These are phyloP conservation scores for Echria macrotheca DNA, from an alignment of 495 filamentous ascomycete genomes.

Conservation along the genomic window DNA sequence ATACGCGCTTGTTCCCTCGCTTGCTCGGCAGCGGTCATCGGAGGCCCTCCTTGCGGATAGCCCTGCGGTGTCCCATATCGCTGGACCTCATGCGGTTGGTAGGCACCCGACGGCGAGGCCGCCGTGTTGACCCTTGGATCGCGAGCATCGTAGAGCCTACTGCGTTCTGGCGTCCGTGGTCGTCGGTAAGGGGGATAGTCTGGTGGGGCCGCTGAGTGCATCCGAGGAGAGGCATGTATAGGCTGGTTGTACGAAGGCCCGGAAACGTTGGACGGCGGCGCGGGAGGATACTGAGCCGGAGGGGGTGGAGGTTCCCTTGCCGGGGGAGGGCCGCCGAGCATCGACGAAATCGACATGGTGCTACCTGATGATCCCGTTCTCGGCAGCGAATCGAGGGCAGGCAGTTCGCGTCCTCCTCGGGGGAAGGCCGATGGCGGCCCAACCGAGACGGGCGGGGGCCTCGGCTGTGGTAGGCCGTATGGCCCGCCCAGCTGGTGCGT, in stretches of 20 bases:
- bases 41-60: constrained; percentile 37
- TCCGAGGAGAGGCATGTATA: constrained; percentile 49
- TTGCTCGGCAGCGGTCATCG: constrained; percentile 35
- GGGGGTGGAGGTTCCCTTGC: constrained; percentile 47
- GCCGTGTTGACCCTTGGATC: constrained; percentile 42
- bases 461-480: constrained; percentile 42
- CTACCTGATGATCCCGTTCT: constrained; percentile 48
- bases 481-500: constrained; percentile 38
- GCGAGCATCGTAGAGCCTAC: constrained; percentile 42
- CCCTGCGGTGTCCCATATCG: constrained; percentile 51
- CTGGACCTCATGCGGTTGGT: constrained; percentile 42
- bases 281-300: constrained; percentile 49
- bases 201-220: constrained; percentile 30
- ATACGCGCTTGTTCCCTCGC: constrained; percentile 38
- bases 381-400: constrained; percentile 44
- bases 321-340: constrained; percentile 66
- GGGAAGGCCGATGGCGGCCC: constrained; percentile 48
- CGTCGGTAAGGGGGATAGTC: constrained; percentile 61
- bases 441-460: constrained; percentile 47
- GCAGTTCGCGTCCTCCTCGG: constrained; percentile 50
- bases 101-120: constrained; percentile 42
- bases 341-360: constrained; percentile 95
- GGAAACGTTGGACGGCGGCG: constrained; percentile 47
- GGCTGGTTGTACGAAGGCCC: constrained; percentile 38
- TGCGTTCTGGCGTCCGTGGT: constrained; percentile 70